phyloP scores from a whole-genome alignment of 2,329 filamentous ascomycete species.

The Cladophialophora yegresii region DNA sequence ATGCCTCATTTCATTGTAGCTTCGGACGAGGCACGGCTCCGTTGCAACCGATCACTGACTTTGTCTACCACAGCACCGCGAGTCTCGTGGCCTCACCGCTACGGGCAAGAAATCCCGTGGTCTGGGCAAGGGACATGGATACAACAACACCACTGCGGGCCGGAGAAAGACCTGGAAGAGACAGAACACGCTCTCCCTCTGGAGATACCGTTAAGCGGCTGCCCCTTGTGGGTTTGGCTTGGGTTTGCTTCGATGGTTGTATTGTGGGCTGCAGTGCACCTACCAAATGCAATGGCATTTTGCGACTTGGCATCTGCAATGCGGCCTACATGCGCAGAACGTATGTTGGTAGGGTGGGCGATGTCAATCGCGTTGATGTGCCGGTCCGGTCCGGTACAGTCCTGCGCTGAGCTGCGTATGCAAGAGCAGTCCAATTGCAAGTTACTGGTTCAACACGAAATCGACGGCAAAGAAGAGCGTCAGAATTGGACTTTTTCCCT shows the following conservation, averaged over 20 bases:
- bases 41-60: conserved; percentile 15
- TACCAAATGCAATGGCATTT: no score
- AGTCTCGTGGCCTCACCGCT: conserved; percentile 92
- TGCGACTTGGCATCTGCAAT: background rate
- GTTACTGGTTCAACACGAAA: background rate
- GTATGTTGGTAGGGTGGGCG: background rate
- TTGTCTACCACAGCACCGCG: conserved; percentile 71
- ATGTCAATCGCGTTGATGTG: background rate
- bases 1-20: conserved; percentile 1
- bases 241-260: background rate
- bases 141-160: conserved; percentile 97
- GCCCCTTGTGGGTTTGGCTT: background rate
- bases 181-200: conserved; percentile 98
- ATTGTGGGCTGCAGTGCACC: background rate
- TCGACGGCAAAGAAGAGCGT: background rate
- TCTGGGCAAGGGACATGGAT: conserved; percentile 98
- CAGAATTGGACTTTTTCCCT: background rate
- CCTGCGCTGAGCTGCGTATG: background rate
- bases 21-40: background rate
- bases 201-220: conserved; percentile 72
- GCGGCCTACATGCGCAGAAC: background rate
- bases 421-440: background rate
- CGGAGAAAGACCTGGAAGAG: conserved; percentile 99
- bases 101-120: conserved; percentile 99
- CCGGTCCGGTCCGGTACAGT: background rate